phyloP scores from a whole-genome alignment of 257 asterid species.

The Agastache rugosa region DNA sequence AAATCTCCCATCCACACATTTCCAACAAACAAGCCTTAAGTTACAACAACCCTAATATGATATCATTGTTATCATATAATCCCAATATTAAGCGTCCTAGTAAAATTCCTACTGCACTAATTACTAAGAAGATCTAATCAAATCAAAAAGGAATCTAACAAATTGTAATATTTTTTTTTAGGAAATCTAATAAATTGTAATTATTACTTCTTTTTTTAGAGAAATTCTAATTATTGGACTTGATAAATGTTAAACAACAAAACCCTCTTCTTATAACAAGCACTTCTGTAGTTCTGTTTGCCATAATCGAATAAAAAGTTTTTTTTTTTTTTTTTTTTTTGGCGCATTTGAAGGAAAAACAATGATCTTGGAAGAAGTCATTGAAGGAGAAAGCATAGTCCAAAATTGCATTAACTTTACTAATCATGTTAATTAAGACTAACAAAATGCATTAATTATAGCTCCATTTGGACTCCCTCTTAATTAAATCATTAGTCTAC shows the following conservation, averaged over 20 bases:
- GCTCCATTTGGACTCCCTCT: conserved; percentile 41
- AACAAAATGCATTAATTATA: conserved; percentile 36
- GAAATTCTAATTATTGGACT: neutral
- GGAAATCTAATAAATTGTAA: neutral
- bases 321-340: neutral
- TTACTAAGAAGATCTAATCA: neutral
- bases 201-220: neutral
- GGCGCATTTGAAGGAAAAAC: conserved; percentile 30
- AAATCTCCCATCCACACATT: conserved; percentile 36
- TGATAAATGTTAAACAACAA: neutral
- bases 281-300: neutral
- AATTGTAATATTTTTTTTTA: neutral
- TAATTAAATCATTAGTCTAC: conserved; percentile 45
- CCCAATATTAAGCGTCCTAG: neutral
- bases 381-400: conserved; percentile 1
- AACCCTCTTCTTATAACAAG: neutral
- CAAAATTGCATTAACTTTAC: conserved; percentile 20
- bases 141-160: neutral
- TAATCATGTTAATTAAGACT: conserved; percentile 28
- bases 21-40: conserved; percentile 43
- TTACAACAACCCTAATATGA: conserved; percentile 9
- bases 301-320: neutral
- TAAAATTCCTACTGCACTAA: neutral
- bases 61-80: neutral
- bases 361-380: conserved; percentile 34